Conservation (phyloP, 805 yeast genomes). For the Starmerella geochares region DNA sequence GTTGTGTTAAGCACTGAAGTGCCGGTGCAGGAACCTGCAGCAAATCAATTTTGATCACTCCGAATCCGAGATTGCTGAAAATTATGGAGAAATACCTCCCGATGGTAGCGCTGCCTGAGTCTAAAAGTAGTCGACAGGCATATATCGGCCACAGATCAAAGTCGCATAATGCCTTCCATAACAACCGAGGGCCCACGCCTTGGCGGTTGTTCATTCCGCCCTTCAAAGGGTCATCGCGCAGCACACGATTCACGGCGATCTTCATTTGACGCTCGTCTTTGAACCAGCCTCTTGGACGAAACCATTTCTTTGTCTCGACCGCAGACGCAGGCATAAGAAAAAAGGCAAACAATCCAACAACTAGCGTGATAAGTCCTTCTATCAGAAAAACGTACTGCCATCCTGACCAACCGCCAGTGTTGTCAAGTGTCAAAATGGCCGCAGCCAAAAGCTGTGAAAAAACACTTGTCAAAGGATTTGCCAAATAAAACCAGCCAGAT, state of each 20-base stretch:
- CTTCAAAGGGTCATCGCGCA: constrained; percentile 52
- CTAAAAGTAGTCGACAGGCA: constrained; percentile 37
- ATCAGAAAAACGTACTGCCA: constrained; percentile 45
- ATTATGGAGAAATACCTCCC: constrained; percentile 40
- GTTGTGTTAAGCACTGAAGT: background rate
- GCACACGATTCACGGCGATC: constrained; percentile 46
- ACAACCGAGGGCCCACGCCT: constrained; percentile 37
- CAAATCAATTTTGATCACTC: constrained; percentile 42
- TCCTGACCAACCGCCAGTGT: constrained; percentile 33
- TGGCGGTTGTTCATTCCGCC: constrained; percentile 56
- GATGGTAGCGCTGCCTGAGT: constrained; percentile 28
- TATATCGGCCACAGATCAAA: constrained; percentile 48
- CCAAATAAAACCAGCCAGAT: constrained; percentile 42
- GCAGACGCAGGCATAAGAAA: constrained; percentile 45
- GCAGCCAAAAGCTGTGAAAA: constrained; percentile 35
- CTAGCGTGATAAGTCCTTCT: constrained; percentile 43
- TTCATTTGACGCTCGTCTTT: constrained; percentile 42
- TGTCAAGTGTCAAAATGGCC: constrained; percentile 41
- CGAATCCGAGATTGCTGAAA: constrained; percentile 40
- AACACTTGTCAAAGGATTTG: constrained; percentile 35
- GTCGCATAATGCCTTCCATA: constrained; percentile 38
- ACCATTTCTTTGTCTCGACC: constrained; percentile 40
- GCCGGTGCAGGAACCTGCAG: constrained; percentile 23
- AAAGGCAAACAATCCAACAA: constrained; percentile 38
- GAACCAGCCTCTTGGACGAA: constrained; percentile 42